A percentile compares a stretch with the other conserved stretches of the same genome.
These are phyloP conservation scores for Macroventuria anomochaeta DNA, from an alignment of 2,329 filamentous ascomycete genomes.

Conservation along the genomic window DNA sequence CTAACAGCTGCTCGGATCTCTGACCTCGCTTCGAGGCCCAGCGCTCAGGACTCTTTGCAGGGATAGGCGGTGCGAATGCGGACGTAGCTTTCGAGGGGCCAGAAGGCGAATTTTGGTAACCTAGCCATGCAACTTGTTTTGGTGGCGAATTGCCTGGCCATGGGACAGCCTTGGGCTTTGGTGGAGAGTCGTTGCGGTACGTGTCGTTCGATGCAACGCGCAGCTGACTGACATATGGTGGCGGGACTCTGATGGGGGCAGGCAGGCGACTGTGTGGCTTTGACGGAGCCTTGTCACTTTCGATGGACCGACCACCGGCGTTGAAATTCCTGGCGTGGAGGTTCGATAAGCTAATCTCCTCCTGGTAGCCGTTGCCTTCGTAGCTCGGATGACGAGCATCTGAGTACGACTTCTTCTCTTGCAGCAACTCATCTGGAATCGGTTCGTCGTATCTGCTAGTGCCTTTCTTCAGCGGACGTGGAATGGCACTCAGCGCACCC, in stretches of 20 bases:
- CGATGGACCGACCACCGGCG: background rate
- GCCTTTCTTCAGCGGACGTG: constrained; percentile 18
- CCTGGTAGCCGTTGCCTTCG: constrained; percentile 31
- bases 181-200: background rate
- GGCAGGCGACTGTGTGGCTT: constrained; percentile 26
- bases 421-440: background rate
- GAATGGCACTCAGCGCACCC: constrained; percentile 29
- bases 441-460: background rate
- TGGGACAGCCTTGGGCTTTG: constrained; percentile 1
- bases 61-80: constrained; percentile 24
- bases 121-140: constrained; percentile 14
- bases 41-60: constrained; percentile 30
- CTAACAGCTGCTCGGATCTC: constrained; percentile 4
- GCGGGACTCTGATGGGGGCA: constrained; percentile 26
- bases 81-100: constrained; percentile 5
- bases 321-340: constrained; percentile 15
- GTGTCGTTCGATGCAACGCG: constrained; percentile 16
- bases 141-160: constrained; percentile 16
- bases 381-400: constrained; percentile 32
- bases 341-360: constrained; percentile 28
- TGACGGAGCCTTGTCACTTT: background rate
- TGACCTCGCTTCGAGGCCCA: background rate
- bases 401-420: constrained; percentile 1
- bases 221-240: constrained; percentile 21
- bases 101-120: constrained; percentile 18